Conservation (phyloP, 164 flowering plant genomes). For the Kingdonia uniflora region DNA sequence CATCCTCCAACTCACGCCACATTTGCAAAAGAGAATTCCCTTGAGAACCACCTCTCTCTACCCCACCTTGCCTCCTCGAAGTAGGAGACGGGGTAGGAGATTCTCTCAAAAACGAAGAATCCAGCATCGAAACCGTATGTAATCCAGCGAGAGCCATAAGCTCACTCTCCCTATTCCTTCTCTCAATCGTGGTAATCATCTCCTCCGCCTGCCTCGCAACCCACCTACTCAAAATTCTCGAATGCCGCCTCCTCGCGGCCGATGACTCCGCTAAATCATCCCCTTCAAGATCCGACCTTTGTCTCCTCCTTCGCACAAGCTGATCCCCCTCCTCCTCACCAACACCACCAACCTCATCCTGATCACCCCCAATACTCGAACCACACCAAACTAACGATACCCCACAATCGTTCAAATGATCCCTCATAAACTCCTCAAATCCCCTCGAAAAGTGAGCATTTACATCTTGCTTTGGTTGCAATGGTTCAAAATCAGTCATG, state of each 20-base stretch:
- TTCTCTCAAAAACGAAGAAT: constrained; percentile 71
- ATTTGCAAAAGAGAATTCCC: constrained; percentile 83
- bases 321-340: constrained; percentile 56
- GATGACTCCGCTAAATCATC: constrained; percentile 95
- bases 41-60: constrained; percentile 69
- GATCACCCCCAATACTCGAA: constrained; percentile 38
- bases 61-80: constrained; percentile 60
- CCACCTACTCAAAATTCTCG: constrained; percentile 85
- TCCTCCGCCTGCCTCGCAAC: constrained; percentile 95
- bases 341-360: constrained; percentile 47
- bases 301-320: constrained; percentile 66
- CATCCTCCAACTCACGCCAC: constrained; percentile 99
- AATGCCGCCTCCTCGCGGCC: constrained; percentile 80
- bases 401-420: constrained; percentile 75
- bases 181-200: constrained; percentile 95
- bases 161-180: constrained; percentile 86
- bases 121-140: constrained; percentile 63
- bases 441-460: constrained; percentile 65
- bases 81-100: constrained; percentile 56
- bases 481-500: constrained; percentile 56
- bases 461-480: constrained; percentile 79
- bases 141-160: constrained; percentile 94
- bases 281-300: constrained; percentile 78
- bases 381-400: constrained; percentile 77
- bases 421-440: constrained; percentile 79